These are phyloP conservation scores for Aspergillus cejpii DNA, from an alignment of 2,329 filamentous ascomycete genomes.

Conservation along the genomic window DNA sequence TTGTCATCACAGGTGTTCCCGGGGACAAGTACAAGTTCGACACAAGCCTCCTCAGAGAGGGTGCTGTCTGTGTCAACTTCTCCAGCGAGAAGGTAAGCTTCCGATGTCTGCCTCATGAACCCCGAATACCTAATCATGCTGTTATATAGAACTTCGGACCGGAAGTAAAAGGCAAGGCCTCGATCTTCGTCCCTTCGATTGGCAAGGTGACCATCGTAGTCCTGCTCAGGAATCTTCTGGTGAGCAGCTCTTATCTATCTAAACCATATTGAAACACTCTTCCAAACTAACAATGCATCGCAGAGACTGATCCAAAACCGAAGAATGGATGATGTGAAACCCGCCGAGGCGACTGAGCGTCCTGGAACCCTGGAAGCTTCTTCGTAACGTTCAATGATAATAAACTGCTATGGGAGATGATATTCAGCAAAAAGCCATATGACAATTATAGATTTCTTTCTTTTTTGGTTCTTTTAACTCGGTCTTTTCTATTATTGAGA, in stretches of 20 bases:
- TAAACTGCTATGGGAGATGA: constrained; percentile 7
- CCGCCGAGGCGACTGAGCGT: constrained; percentile 37
- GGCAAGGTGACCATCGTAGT: constrained; percentile 97
- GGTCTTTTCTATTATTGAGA: not conserved
- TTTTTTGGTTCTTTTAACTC: constrained; percentile 3
- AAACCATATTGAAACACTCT: not conserved
- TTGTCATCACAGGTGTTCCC: constrained; percentile 90
- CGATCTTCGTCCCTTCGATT: constrained; percentile 93
- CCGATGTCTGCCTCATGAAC: not conserved
- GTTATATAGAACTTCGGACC: constrained; percentile 67
- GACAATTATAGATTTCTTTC: constrained; percentile 9
- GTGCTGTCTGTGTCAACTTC: constrained; percentile 98
- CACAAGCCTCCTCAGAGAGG: constrained; percentile 72
- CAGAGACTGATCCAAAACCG: constrained; percentile 42
- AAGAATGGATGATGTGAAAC: constrained; percentile 35
- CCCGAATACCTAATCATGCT: not conserved
- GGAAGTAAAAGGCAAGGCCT: constrained; percentile 88
- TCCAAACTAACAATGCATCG: constrained; percentile 11
- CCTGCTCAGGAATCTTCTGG: constrained; percentile 78
- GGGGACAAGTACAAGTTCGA: constrained; percentile 85
- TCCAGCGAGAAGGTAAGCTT: constrained; percentile 68
- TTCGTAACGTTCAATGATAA: constrained; percentile 14
- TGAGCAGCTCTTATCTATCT: constrained; percentile 43
- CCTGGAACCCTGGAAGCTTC: constrained; percentile 37
- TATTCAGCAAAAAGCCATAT: constrained; percentile 6